Base-by-base conservation (phyloP, 176 grass and related monocot species). In the Ananas comosus region DNA sequence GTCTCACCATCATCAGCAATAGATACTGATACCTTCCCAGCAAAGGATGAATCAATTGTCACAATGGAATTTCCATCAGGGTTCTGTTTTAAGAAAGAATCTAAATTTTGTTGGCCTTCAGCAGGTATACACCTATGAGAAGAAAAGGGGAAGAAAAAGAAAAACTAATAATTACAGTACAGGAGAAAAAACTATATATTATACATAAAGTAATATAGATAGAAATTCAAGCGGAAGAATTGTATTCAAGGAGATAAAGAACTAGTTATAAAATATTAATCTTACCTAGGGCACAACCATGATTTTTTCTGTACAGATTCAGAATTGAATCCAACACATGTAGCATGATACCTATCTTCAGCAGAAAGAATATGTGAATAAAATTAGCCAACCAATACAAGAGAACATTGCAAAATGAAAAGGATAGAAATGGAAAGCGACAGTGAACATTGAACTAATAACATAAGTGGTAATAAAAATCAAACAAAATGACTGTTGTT, bases 1-100 rank as follows among this genome's bases (percentile, higher is more conserved):
- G 93, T 97, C 88, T 97, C 93, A 74, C 93, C 93, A 77, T 87
- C 93, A 85, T 92, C 89, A 72, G 88, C 93, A 87, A 92, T 78
- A 76, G 93, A 97, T 69, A 97, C 86, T 14, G 89, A 97, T 42
- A 97, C 79, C 72, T 80, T 92, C 74, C 86, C 88, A 80, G 82
- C 81, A 85, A 92, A 90, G 72, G 83, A 85, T 77, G 80, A 64
- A 67, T 83, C 80, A 21, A 63, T 64, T 80, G 42, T 78, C 63
- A 50, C 66, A 82, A 48, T 18, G 70, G 22, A 82, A 71, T 81
- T 59, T 53, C 51, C 81, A 72, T 68, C 73, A 52, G 68, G 58
- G 12, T 75, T 80, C 83, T 83, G 76, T 72, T 85, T 79, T 50
- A 75, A 68, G 72, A 71, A 71, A 82, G 65, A 51, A 84, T 79